These are phyloP conservation scores for Mollisia scopiformis DNA, from an alignment of 2,329 filamentous ascomycete species.

Conservation along the genomic window DNA sequence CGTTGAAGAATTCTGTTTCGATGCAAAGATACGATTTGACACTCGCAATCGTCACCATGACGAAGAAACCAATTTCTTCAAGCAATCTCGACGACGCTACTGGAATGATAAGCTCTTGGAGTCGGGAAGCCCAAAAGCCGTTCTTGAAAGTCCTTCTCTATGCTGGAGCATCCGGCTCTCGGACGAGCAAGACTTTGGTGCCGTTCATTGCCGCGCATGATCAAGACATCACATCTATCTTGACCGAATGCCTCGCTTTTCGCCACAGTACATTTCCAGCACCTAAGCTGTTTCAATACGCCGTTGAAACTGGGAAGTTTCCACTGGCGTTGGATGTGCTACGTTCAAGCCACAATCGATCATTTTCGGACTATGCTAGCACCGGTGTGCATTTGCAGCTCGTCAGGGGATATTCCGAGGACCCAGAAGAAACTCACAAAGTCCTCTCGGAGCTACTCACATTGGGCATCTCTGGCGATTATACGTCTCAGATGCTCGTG, in stretches of 20 bases:
- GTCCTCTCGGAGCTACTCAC: neutral
- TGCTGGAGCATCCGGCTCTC: slow-evolving; percentile 2
- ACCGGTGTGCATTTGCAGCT: slow-evolving; percentile 2
- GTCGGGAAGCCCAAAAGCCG: slow-evolving; percentile 3
- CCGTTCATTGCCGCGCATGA: slow-evolving; percentile 1
- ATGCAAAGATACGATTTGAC: neutral
- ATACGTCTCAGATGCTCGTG: slow-evolving; percentile 6
- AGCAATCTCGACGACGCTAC: slow-evolving; percentile 5
- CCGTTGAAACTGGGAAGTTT: neutral
- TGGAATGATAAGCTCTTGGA: slow-evolving; percentile 3
- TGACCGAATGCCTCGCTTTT: slow-evolving; percentile 7
- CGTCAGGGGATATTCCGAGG: neutral
- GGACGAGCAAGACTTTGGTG: slow-evolving; percentile 2
- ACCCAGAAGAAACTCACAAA: neutral
- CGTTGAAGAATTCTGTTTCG: slow-evolving; percentile 1
- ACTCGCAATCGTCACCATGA: slow-evolving; percentile 1
- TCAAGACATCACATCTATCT: neutral
- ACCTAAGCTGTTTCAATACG: neutral
- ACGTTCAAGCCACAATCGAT: slow-evolving; percentile 2
- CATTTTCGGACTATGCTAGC: slow-evolving; percentile 7
- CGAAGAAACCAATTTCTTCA: slow-evolving; percentile 3
- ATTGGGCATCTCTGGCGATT: slow-evolving; percentile 2
- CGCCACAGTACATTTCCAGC: slow-evolving; percentile 4
- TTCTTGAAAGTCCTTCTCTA: slow-evolving; percentile 4
- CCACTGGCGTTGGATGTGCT: neutral